Conservation (phyloP, 176 grass and related monocot species). For the Stipa capillata region DNA sequence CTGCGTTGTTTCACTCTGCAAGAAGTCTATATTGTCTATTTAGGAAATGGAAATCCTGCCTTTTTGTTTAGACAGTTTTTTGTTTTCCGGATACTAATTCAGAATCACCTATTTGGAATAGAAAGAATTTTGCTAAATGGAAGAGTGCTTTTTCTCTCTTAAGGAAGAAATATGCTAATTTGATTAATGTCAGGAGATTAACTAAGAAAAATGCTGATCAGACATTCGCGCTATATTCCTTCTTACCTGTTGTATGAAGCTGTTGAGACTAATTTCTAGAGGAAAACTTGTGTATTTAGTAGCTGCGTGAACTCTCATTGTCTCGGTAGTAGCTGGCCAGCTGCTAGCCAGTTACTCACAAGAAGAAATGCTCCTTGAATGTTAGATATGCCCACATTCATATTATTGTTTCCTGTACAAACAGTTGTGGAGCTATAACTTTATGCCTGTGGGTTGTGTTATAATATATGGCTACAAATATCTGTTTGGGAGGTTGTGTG, state of each 20-base stretch:
- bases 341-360: neutral
- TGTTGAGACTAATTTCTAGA: neutral
- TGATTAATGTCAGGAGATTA: neutral
- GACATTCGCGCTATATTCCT: too few species aligned
- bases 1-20: neutral
- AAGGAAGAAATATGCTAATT: neutral
- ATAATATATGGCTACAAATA: neutral
- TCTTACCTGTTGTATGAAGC: neutral
- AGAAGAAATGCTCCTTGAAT: neutral
- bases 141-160: too few species aligned
- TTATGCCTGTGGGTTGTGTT: neutral
- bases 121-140: neutral
- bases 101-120: neutral
- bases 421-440: neutral
- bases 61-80: neutral
- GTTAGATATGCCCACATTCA: too few species aligned
- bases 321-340: slow-evolving; percentile 13
- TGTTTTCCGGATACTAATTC: neutral
- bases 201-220: too few species aligned
- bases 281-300: neutral
- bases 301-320: neutral
- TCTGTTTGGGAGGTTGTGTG: too few species aligned
- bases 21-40: neutral
- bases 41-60: neutral
- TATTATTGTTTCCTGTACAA: neutral